Evolutionary conservation across 2,329 filamentous ascomycete species (phyloP).

Genomic region (Bipolaris cookei): DNA sequence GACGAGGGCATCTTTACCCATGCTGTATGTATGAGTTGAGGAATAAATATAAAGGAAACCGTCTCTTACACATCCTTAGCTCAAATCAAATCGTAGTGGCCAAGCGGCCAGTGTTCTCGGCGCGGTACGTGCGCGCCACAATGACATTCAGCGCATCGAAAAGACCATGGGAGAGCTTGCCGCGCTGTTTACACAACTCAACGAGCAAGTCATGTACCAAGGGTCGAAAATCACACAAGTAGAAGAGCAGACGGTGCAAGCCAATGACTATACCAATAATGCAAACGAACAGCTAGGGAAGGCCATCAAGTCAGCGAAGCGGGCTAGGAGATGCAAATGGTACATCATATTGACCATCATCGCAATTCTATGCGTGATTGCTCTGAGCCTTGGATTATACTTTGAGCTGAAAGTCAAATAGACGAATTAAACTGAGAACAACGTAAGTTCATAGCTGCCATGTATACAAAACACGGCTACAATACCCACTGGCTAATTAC

Average conservation of each 20-base stretch:
- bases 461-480: neutral
- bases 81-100: slow-evolving; percentile 75
- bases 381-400: slow-evolving; percentile 57
- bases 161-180: slow-evolving; percentile 73
- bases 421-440: neutral
- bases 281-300: slow-evolving; percentile 73
- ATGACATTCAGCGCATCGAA: slow-evolving; percentile 82
- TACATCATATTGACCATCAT: slow-evolving; percentile 69
- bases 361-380: slow-evolving; percentile 57
- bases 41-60: neutral
- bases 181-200: slow-evolving; percentile 74
- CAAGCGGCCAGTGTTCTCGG: slow-evolving; percentile 76
- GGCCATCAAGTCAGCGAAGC: slow-evolving; percentile 70
- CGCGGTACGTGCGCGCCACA: slow-evolving; percentile 80
- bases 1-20: slow-evolving; percentile 74
- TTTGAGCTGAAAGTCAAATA: slow-evolving; percentile 49
- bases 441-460: neutral
- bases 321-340: slow-evolving; percentile 80
- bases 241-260: slow-evolving; percentile 70
- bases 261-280: slow-evolving; percentile 69
- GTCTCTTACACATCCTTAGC: slow-evolving; percentile 54
- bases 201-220: slow-evolving; percentile 75
- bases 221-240: slow-evolving; percentile 67
- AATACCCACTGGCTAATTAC: neutral
- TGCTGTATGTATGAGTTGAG: slow-evolving; percentile 63